Evolutionary conservation across 2,329 filamentous ascomycete species (phyloP).

Genomic region (Trichoderma polysporum): DNA sequence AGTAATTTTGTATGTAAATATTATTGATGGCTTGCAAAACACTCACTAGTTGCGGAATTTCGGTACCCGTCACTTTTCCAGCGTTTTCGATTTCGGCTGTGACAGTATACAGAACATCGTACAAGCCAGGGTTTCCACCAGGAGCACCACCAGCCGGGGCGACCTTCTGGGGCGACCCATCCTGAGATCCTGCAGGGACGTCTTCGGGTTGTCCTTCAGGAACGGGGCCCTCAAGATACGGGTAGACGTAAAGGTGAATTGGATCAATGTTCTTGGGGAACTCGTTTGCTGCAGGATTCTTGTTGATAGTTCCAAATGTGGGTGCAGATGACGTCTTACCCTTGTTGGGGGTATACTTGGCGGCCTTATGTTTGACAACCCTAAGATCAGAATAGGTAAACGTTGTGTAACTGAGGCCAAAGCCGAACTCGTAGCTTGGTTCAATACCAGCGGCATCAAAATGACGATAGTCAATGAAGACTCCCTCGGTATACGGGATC

Average conservation of each 20-base stretch:
- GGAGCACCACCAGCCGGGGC: not conserved
- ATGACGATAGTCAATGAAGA: not conserved
- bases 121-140: not conserved
- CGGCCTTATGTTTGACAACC: not conserved
- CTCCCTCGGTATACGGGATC: not conserved
- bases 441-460: slow-evolving; percentile 1
- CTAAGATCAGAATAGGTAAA: not conserved
- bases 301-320: not conserved
- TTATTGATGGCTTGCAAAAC: not conserved
- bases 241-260: not conserved
- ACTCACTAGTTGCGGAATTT: not conserved
- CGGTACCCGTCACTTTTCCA: not conserved
- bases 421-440: not conserved
- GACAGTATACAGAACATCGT: not conserved
- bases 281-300: not conserved
- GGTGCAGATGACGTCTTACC: not conserved
- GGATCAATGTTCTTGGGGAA: slow-evolving; percentile 5
- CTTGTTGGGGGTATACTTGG: not conserved
- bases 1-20: not conserved
- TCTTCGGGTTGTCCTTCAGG: not conserved
- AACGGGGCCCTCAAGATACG: not conserved
- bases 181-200: not conserved
- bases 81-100: not conserved
- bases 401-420: not conserved
- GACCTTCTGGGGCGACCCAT: not conserved